phyloP scores from a whole-genome alignment of 805 yeast species.

The Lachancea mirantina region DNA sequence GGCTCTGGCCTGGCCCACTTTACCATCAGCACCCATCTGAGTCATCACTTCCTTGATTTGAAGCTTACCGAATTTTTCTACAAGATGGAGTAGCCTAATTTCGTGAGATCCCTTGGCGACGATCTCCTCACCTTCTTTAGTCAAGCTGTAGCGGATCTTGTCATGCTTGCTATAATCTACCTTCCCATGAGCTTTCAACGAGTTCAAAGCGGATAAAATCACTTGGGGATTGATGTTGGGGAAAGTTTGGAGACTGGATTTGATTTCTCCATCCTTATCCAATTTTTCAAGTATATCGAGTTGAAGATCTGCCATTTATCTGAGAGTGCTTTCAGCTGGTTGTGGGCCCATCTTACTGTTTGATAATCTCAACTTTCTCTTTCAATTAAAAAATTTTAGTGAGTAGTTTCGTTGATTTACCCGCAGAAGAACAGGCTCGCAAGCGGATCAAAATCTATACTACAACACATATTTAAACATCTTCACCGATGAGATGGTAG shows the following conservation, averaged over 20 bases:
- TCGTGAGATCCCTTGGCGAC: constrained; percentile 85
- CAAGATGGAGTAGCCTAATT: constrained; percentile 69
- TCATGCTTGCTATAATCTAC: constrained; percentile 67
- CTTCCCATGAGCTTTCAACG: constrained; percentile 79
- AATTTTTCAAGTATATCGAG: constrained; percentile 55
- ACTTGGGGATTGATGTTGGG: constrained; percentile 57
- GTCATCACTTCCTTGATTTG: constrained; percentile 66
- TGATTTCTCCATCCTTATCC: constrained; percentile 54
- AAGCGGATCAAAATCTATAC: too few relatives aligned
- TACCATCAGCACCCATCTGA: constrained; percentile 75
- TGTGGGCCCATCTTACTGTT: neutral
- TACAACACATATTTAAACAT: too few relatives aligned
- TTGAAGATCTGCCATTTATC: constrained; percentile 61
- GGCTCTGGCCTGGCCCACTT: constrained; percentile 94
- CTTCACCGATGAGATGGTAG: too few relatives aligned
- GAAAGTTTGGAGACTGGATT: constrained; percentile 62
- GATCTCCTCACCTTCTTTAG: constrained; percentile 77
- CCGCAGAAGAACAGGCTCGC: too few relatives aligned
- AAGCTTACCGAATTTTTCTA: constrained; percentile 68
- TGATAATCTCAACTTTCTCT: too few relatives aligned
- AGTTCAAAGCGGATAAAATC: constrained; percentile 77
- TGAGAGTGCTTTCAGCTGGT: neutral
- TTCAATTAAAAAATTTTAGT: too few relatives aligned
- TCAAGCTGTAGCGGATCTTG: constrained; percentile 64
- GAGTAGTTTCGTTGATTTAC: too few relatives aligned